Conservation (phyloP, 2,329 filamentous ascomycete species). For the Colletotrichum lindemuthianum region DNA sequence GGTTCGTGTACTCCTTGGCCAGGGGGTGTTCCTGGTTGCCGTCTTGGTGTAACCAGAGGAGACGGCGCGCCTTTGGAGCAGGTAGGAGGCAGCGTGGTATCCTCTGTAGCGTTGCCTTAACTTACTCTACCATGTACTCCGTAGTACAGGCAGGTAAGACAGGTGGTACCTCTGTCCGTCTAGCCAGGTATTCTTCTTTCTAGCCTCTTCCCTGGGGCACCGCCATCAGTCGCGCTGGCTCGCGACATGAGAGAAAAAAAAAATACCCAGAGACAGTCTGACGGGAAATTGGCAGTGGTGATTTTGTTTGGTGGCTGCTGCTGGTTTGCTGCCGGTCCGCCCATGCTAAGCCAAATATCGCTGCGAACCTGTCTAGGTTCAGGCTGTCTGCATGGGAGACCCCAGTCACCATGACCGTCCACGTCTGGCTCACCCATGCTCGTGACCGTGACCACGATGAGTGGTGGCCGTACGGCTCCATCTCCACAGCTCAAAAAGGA, state of each 20-base stretch:
- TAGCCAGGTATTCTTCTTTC: no score
- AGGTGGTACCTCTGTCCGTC: no score
- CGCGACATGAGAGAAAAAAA: no score
- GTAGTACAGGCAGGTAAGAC: no score
- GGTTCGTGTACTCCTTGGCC: constrained; percentile 31
- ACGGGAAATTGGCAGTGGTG: neutral
- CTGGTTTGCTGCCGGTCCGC: constrained; percentile 8
- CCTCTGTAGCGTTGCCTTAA: no score
- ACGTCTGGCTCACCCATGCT: constrained; percentile 8
- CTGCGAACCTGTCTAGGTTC: constrained; percentile 7
- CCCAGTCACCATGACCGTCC: constrained; percentile 24
- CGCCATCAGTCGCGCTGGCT: no score
- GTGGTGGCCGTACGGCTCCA: no score
- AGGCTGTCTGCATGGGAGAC: constrained; percentile 21
- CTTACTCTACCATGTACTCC: no score
- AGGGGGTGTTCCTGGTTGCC: constrained; percentile 21
- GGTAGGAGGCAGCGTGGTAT: neutral
- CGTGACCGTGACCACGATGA: no score
- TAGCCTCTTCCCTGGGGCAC: no score
- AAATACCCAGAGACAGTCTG: no score
- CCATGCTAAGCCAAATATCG: constrained; percentile 14
- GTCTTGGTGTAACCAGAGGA: neutral
- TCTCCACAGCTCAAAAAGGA: constrained; percentile 25
- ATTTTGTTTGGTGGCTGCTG: constrained; percentile 12
- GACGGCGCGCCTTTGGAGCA: neutral